Conservation (phyloP, 768 basidiomycete species). For the Trichaptum fuscoviolaceum region DNA sequence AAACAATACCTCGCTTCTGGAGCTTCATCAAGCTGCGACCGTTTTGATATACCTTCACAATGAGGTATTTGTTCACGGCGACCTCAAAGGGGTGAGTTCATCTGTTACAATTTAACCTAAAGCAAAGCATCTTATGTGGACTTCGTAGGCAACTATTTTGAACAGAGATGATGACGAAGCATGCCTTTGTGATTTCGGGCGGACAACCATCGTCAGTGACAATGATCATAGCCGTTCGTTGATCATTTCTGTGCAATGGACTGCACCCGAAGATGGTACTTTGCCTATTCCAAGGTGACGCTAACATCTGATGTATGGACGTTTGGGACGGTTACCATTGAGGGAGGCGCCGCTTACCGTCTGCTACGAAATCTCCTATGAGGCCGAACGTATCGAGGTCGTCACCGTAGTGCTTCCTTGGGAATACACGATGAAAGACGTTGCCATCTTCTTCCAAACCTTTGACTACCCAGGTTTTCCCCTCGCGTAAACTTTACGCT, state of each 20-base stretch:
- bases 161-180: background rate
- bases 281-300: background rate
- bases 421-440: background rate
- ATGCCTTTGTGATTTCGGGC: slow-evolving; percentile 1
- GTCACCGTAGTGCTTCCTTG: background rate
- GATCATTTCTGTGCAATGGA: background rate
- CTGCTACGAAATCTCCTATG: background rate
- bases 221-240: slow-evolving; percentile 1
- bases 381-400: background rate
- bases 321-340: slow-evolving; percentile 3
- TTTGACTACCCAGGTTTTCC: background rate
- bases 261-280: background rate
- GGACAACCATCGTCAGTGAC: background rate
- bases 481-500: background rate
- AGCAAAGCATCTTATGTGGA: background rate
- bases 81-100: slow-evolving; percentile 3
- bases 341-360: background rate
- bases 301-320: background rate
- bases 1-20: background rate
- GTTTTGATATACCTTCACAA: background rate
- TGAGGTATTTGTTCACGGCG: background rate
- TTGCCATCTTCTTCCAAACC: background rate
- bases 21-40: background rate
- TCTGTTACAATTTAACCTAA: background rate
- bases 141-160: background rate